A percentile compares a stretch with the other conserved stretches of the same genome.
phyloP scores from a whole-genome alignment of 345 rosid genomes.

The Streptanthus diversifolius region DNA sequence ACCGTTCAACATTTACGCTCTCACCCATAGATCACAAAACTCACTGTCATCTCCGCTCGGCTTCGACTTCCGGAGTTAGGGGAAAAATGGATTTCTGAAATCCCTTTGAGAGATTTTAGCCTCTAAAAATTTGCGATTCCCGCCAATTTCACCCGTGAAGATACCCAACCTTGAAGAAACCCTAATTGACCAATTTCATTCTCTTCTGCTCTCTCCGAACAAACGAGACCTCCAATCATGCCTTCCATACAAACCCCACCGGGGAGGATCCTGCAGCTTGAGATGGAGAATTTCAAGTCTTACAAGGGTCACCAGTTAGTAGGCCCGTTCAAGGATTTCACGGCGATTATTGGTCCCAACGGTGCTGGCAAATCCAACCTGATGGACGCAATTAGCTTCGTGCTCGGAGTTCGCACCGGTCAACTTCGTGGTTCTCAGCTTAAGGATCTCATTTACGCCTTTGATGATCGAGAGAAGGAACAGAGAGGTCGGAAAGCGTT shows the following conservation, averaged over 20 bases:
- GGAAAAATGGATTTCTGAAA: conserved; percentile 19
- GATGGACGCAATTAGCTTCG: conserved; percentile 99
- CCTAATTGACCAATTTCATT: conserved; percentile 18
- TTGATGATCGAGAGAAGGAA: conserved; percentile 85
- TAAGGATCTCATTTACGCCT: conserved; percentile 93
- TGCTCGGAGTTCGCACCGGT: conserved; percentile 91
- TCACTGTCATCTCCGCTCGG: conserved; percentile 7
- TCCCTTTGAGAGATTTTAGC: conserved; percentile 3
- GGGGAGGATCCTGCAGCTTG: conserved; percentile 75
- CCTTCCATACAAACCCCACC: conserved; percentile 52
- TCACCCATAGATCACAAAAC: not conserved
- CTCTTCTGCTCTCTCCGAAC: not conserved
- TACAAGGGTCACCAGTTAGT: conserved; percentile 80
- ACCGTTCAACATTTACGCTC: too few relatives aligned
- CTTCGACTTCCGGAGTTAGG: conserved; percentile 28
- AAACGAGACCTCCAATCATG: conserved; percentile 42
- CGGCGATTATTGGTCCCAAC: conserved; percentile 96
- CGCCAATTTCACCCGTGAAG: conserved; percentile 4
- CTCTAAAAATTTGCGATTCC: conserved; percentile 19
- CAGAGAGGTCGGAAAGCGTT: conserved; percentile 82
- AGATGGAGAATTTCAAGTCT: conserved; percentile 96
- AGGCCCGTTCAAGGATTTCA: conserved; percentile 95
- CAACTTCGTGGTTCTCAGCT: conserved; percentile 97
- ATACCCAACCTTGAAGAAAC: conserved; percentile 17
- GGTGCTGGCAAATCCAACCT: conserved; percentile 97